Percentiles rank a stretch among this genome's conserved stretches.
Conservation (phyloP, 2,329 filamentous ascomycete species). For the Hirsutella minnesotensis region DNA sequence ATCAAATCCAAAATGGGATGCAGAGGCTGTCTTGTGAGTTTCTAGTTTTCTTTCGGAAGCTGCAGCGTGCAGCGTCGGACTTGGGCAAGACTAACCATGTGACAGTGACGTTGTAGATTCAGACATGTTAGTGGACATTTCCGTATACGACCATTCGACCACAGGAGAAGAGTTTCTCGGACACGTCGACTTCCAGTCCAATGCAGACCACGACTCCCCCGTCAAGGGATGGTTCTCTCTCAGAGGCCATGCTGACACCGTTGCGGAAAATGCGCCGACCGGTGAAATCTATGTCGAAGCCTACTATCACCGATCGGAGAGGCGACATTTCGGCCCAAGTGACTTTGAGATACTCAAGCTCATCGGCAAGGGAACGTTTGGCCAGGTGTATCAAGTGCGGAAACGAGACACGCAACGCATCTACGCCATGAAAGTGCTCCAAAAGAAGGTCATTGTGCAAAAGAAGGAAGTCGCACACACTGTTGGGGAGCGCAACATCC, state of each 20-base stretch:
- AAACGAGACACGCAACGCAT: constrained; percentile 95
- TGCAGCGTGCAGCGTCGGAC: no score
- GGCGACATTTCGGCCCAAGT: constrained; percentile 83
- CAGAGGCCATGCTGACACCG: constrained; percentile 60
- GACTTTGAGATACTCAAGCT: constrained; percentile 95
- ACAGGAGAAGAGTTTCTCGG: constrained; percentile 85
- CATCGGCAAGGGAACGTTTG: constrained; percentile 96
- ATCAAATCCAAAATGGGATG: constrained; percentile 89
- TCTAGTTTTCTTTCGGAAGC: no score
- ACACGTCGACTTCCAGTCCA: constrained; percentile 71
- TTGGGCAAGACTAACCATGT: neutral
- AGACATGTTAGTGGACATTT: constrained; percentile 82
- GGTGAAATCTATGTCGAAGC: constrained; percentile 87
- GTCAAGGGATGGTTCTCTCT: constrained; percentile 80
- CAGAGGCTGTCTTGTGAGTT: constrained; percentile 86
- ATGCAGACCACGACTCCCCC: constrained; percentile 51
- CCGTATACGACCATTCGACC: constrained; percentile 74
- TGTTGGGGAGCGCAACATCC: constrained; percentile 89
- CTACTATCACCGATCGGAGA: constrained; percentile 74
- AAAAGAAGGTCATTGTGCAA: constrained; percentile 99
- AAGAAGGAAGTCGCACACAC: constrained; percentile 99
- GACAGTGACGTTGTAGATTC: constrained; percentile 82
- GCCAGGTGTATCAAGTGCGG: constrained; percentile 94
- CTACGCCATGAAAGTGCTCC: constrained; percentile 98
- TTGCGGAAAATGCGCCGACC: constrained; percentile 59